A percentile compares a stretch with the other conserved stretches of the same genome.
Evolutionary conservation across 257 asterid species (phyloP).

Genomic region (Buddleja alternifolia): DNA sequence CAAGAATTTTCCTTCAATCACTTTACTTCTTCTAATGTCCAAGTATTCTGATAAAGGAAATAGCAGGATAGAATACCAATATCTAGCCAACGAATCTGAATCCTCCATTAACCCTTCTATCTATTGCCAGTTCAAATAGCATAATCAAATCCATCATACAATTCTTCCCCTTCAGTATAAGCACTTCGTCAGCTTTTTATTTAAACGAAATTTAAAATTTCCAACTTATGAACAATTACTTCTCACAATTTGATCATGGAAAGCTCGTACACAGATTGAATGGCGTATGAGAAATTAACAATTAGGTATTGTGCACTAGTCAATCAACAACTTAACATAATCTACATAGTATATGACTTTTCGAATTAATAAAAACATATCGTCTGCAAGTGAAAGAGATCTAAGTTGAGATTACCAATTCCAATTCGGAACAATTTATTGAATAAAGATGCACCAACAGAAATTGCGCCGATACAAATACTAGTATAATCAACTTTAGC

Average conservation of each 20-base stretch:
- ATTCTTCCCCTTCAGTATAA: neutral
- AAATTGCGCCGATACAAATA: conserved; percentile 1
- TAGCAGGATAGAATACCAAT: neutral
- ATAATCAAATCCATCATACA: neutral
- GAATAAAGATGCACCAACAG: neutral
- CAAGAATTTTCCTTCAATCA: no score
- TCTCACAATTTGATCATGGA: conserved; percentile 3
- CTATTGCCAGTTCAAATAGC: neutral
- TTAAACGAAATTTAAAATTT: neutral
- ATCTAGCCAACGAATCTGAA: neutral
- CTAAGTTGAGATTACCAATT: neutral
- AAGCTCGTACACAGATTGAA: conserved; percentile 9
- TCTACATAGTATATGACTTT: neutral
- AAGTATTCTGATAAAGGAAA: conserved; percentile 11
- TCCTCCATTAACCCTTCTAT: neutral
- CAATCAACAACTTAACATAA: neutral
- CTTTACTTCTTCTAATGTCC: neutral
- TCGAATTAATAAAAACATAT: neutral
- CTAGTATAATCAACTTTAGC: neutral
- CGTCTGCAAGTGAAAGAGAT: neutral
- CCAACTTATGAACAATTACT: neutral
- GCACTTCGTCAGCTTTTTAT: neutral
- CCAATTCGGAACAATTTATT: neutral
- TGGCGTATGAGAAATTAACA: neutral
- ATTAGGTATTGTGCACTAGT: neutral